phyloP scores from a whole-genome alignment of 163 green algal species.

The Scenedesmus sp. region DNA sequence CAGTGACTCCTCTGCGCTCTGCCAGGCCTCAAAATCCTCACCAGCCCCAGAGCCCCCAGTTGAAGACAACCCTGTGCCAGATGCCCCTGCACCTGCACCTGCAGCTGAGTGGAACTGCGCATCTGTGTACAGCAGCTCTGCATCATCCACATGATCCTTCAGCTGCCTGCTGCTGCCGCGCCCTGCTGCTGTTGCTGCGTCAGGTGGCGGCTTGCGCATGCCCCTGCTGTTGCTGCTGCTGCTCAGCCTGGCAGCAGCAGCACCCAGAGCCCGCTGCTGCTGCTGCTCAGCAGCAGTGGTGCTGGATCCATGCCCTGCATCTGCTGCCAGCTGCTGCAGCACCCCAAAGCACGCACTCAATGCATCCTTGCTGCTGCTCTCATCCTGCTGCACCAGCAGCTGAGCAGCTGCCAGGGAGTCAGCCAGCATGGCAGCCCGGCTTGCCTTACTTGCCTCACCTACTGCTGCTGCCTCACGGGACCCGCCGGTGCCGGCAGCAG shows the following conservation, averaged over 20 bases:
- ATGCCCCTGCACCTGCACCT: background rate
- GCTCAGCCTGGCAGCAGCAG: background rate
- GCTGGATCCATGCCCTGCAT: background rate
- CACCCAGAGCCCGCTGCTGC: background rate
- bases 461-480: constrained; percentile 5
- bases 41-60: background rate
- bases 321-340: background rate
- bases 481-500: too few species aligned
- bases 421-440: constrained; percentile 2
- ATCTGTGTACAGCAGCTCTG: background rate
- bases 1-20: background rate
- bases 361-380: background rate
- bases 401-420: background rate
- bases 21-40: background rate
- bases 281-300: constrained; percentile 4
- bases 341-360: background rate
- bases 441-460: background rate
- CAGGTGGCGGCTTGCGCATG: too few species aligned
- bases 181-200: background rate
- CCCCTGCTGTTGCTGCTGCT: background rate
- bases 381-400: background rate
- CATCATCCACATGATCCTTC: background rate
- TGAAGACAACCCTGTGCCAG: background rate
- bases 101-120: background rate
- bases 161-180: background rate